Evolutionary conservation across 805 yeast species (phyloP).

Genomic region (Yamadazyma tumulicola): DNA sequence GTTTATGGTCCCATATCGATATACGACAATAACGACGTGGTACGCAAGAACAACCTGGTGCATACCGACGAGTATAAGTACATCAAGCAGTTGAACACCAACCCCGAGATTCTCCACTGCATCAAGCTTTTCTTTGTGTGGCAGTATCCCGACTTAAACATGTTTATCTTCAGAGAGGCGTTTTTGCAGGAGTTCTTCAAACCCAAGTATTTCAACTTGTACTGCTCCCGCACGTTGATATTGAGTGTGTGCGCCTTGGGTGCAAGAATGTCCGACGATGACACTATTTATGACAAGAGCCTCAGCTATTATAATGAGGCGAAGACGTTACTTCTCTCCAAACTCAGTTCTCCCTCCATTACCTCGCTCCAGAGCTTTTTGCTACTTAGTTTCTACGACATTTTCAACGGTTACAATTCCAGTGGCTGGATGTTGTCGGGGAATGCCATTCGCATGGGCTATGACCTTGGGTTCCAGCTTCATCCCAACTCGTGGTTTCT

Average conservation of each 20-base stretch:
- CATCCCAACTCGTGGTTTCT: conserved; percentile 59
- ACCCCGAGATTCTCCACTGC: conserved; percentile 34
- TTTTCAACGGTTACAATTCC: conserved; percentile 56
- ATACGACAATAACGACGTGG: conserved; percentile 29
- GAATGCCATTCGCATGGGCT: conserved; percentile 61
- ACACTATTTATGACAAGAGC: conserved; percentile 38
- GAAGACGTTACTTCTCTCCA: conserved; percentile 36
- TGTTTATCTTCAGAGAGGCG: conserved; percentile 62
- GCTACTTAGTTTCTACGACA: conserved; percentile 58
- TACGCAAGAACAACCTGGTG: conserved; percentile 15
- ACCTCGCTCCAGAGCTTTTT: conserved; percentile 57
- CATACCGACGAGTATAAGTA: conserved; percentile 13
- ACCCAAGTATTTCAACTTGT: conserved; percentile 48
- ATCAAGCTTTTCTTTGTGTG: conserved; percentile 52
- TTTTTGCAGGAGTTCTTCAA: conserved; percentile 58
- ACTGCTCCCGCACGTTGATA: conserved; percentile 53
- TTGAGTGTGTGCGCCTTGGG: conserved; percentile 60
- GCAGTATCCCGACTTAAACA: conserved; percentile 62
- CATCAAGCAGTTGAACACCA: conserved; percentile 29
- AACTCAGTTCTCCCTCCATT: conserved; percentile 45
- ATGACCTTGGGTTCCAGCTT: conserved; percentile 60
- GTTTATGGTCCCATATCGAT: conserved; percentile 47
- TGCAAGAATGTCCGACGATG: conserved; percentile 45
- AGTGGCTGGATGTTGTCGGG: conserved; percentile 65
- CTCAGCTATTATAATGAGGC: conserved; percentile 46